Base-by-base conservation (phyloP, 257 asterid genomes). In the Przewalskia tangutica region DNA sequence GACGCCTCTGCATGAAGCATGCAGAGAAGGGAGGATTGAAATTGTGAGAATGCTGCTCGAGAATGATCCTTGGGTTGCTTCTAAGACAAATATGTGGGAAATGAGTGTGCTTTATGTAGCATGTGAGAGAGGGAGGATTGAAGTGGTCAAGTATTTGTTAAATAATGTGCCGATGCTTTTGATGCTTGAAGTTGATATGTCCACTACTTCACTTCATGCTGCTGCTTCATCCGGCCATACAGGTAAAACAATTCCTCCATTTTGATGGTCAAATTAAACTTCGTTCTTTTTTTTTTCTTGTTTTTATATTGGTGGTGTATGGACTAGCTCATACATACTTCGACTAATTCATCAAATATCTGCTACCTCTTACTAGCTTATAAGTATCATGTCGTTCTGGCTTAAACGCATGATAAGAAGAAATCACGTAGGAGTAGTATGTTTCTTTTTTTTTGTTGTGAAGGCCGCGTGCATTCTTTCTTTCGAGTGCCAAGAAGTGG, bases 1-100 rank as follows among this genome's bases (percentile, higher is more conserved):
- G 86, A 87, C 93, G 10, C 87, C 90, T 1, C 13, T 90, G 46
- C 88, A 88, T 23, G 87, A 83, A 34, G 93, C 93, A 9, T 88
- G 91, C 88, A 84, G 89, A 82, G 90, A 90, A 81, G 93, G 91
- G 65, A 85, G 82, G 68, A 20, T 86, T n/a, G 85, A 84, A 50
- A 85, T 89, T 2, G 84, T 65, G 23, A 46, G 53, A 5, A 51
- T 87, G n/a, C 16, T 90, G 76, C 62, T 90, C 16, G 88, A 85
- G 34, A 67, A 46, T 0, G 87, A 88, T 17, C 81, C 88, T 0
- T 20, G 55, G 71, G 36, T 85, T 53, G 88, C 77, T 54, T 90
- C 70, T 16, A 84, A 82, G 46, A 8, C 82, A 56, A 90, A 89
- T 46, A 34, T 58, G 3, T 84, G 85, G 6, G 80, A 76, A 3